Evolutionary conservation across 2,329 filamentous ascomycete species (phyloP).

Genomic region (Penicillium sp.): DNA sequence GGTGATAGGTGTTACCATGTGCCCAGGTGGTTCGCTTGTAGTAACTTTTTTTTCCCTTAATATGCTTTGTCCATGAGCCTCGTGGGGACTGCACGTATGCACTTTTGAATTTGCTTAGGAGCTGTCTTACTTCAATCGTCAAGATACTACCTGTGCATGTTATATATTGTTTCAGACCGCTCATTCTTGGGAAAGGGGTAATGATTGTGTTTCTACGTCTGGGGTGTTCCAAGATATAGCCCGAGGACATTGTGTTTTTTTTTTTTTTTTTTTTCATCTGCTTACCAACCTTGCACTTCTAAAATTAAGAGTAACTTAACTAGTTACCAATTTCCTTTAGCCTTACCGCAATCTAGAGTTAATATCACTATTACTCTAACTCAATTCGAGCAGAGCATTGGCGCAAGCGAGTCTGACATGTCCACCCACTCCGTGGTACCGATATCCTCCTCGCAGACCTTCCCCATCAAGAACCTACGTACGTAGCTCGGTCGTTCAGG

Average conservation of each 20-base stretch:
- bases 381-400: not conserved
- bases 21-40: not conserved
- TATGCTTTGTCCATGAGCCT: not conserved
- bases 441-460: not conserved
- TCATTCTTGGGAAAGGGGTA: not conserved
- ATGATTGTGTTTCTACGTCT: not conserved
- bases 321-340: accelerated
- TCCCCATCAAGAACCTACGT: not conserved
- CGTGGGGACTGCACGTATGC: not conserved
- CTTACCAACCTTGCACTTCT: not conserved
- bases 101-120: not conserved
- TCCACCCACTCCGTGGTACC: no score
- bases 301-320: not conserved
- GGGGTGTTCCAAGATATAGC: not conserved
- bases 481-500: not conserved
- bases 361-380: not conserved
- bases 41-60: not conserved
- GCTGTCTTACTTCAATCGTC: not conserved
- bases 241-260: not conserved
- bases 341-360: not conserved
- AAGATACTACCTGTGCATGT: not conserved
- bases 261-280: not conserved
- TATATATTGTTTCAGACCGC: not conserved
- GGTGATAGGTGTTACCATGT: not conserved
- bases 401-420: not conserved